These are phyloP conservation scores for Backusella mclennaniae DNA, from an alignment of 192 early-diverging fungal species.

Conservation along the genomic window DNA sequence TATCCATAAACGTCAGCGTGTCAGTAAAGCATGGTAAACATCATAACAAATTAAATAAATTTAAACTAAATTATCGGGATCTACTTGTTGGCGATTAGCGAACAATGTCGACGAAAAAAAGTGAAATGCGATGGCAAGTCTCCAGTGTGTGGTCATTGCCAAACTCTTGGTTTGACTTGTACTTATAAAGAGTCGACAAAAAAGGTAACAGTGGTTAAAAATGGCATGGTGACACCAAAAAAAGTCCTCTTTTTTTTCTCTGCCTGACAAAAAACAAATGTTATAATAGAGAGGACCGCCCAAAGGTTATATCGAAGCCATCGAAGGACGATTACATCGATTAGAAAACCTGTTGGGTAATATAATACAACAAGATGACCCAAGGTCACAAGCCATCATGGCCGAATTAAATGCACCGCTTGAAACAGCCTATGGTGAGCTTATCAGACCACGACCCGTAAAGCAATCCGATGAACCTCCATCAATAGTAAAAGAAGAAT, in stretches of 20 bases:
- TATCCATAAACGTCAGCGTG: slow-evolving; percentile 26
- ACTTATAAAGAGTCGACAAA: slow-evolving; percentile 54
- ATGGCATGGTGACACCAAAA: neutral
- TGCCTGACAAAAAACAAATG: neutral
- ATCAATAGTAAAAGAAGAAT: neutral
- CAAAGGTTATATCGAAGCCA: slow-evolving; percentile 84
- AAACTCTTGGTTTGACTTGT: slow-evolving; percentile 57
- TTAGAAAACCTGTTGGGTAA: slow-evolving; percentile 67
- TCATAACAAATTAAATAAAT: neutral
- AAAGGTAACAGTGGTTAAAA: slow-evolving; percentile 15
- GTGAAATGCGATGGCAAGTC: slow-evolving; percentile 76
- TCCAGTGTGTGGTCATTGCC: slow-evolving; percentile 71
- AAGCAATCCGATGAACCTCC: neutral
- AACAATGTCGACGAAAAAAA: slow-evolving; percentile 78
- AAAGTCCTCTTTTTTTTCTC: neutral
- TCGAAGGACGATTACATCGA: slow-evolving; percentile 70
- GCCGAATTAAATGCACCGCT: slow-evolving; percentile 38
- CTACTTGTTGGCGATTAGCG: slow-evolving; percentile 41
- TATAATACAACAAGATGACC: slow-evolving; percentile 55
- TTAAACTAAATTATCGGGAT: neutral
- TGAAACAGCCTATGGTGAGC: slow-evolving; percentile 36
- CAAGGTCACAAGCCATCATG: slow-evolving; percentile 35
- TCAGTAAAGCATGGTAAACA: slow-evolving; percentile 32
- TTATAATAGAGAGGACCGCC: slow-evolving; percentile 69
- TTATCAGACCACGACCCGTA: slow-evolving; percentile 22